Conservation (phyloP, 495 filamentous ascomycete genomes). For the Tuber melanosporum region DNA sequence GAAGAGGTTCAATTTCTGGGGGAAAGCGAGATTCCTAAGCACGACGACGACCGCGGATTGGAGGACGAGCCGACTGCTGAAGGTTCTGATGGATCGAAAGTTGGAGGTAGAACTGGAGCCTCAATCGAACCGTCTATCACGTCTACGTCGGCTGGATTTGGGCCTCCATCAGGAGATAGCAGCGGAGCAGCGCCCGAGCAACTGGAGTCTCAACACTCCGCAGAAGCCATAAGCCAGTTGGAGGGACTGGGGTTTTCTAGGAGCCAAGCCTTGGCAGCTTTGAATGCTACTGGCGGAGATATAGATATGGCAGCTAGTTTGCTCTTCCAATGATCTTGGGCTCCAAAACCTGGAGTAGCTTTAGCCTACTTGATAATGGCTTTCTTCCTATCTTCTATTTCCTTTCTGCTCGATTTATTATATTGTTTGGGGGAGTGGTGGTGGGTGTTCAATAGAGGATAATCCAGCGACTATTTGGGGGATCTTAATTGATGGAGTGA, state of each 20-base stretch:
- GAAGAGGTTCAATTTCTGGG: slow-evolving; percentile 83
- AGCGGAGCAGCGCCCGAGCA: slow-evolving; percentile 30
- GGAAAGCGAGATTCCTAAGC: slow-evolving; percentile 85
- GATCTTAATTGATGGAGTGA: neutral
- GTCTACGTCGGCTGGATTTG: slow-evolving; percentile 42
- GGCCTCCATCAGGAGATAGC: slow-evolving; percentile 1
- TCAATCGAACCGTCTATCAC: slow-evolving; percentile 56
- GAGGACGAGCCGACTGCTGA: slow-evolving; percentile 77
- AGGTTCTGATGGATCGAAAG: slow-evolving; percentile 76
- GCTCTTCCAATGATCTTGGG: slow-evolving; percentile 51
- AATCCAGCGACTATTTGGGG: neutral
- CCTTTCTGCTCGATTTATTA: neutral
- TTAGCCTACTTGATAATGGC: neutral
- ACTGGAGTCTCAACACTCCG: slow-evolving; percentile 46
- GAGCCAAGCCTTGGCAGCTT: slow-evolving; percentile 67
- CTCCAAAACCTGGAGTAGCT: neutral
- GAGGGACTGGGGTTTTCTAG: slow-evolving; percentile 72
- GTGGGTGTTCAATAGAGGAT: slow-evolving; percentile 5
- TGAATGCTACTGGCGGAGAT: slow-evolving; percentile 78
- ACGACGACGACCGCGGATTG: slow-evolving; percentile 59
- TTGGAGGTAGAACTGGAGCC: slow-evolving; percentile 77
- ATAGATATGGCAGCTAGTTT: slow-evolving; percentile 80
- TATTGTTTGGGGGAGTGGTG: neutral
- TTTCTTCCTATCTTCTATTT: neutral
- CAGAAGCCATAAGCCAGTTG: slow-evolving; percentile 62